phyloP scores from a whole-genome alignment of 208 protist genomes.

The Phytomonas sp. region DNA sequence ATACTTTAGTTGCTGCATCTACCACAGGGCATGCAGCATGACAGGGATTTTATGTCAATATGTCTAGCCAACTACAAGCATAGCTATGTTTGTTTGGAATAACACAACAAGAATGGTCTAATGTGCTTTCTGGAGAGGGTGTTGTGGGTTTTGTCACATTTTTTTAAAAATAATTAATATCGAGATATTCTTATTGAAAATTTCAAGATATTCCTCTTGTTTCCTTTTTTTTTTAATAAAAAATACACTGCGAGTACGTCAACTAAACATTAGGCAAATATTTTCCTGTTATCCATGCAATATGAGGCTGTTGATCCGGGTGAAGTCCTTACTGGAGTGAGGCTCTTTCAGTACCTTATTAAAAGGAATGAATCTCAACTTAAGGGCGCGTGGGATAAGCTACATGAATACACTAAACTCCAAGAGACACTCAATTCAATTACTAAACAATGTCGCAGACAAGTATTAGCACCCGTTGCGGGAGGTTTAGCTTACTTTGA shows the following conservation, averaged over 20 bases:
- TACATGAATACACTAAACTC: conserved; percentile 43
- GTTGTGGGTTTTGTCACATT: background rate
- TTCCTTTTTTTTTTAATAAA: background rate
- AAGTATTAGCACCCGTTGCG: conserved; percentile 71
- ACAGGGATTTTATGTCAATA: background rate
- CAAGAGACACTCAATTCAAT: conserved; percentile 39
- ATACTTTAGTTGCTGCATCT: conserved; percentile 73
- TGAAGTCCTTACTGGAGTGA: conserved; percentile 56
- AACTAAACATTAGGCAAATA: conserved; percentile 5
- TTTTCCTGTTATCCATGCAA: conserved; percentile 2
- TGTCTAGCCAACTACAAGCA: background rate
- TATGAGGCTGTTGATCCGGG: conserved; percentile 23
- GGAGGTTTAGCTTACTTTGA: conserved; percentile 77
- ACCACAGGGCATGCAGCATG: conserved; percentile 10
- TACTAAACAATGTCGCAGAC: conserved; percentile 39
- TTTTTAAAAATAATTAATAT: background rate
- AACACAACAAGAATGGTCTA: background rate
- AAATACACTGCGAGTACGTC: background rate
- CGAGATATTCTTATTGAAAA: conserved; percentile 1
- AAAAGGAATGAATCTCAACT: conserved; percentile 44
- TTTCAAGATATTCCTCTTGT: background rate
- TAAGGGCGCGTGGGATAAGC: conserved; percentile 15
- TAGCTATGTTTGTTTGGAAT: background rate
- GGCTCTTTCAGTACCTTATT: conserved; percentile 59
- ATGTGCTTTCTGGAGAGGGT: background rate